Conservation (phyloP, 208 protist species). For the Leishmania gerbilli region DNA sequence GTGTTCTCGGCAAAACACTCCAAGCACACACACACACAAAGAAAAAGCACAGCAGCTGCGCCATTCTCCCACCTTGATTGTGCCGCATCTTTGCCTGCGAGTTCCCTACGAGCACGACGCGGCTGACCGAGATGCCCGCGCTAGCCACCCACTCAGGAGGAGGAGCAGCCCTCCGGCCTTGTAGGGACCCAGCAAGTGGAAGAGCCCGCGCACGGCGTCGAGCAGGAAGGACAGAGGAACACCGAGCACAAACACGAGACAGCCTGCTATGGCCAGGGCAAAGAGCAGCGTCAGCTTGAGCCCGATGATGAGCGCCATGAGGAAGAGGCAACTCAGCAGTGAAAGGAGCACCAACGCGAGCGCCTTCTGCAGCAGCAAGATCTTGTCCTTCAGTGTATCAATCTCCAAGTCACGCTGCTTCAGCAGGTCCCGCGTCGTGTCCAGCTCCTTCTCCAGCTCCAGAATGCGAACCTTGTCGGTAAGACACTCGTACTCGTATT, state of each 20-base stretch:
- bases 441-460: constrained; percentile 31
- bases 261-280: constrained; percentile 16
- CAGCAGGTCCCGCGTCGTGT: constrained; percentile 27
- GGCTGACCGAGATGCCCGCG: constrained; percentile 9
- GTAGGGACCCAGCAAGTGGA: constrained; percentile 59
- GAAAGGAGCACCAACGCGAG: constrained; percentile 57
- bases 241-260: constrained; percentile 38
- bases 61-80: background rate
- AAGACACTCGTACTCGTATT: constrained; percentile 27
- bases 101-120: constrained; percentile 25
- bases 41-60: background rate
- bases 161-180: constrained; percentile 38
- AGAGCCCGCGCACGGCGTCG: constrained; percentile 53
- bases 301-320: constrained; percentile 60
- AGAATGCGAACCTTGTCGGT: constrained; percentile 10
- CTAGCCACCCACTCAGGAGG: constrained; percentile 40
- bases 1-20: background rate
- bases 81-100: background rate
- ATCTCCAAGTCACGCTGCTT: constrained; percentile 41
- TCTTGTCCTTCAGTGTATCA: constrained; percentile 61
- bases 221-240: constrained; percentile 58
- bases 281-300: constrained; percentile 62
- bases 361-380: constrained; percentile 60
- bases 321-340: constrained; percentile 42
- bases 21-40: background rate